These are phyloP conservation scores for Trichoderma brevicompactum DNA, from an alignment of 2,329 filamentous ascomycete genomes.

Conservation along the genomic window DNA sequence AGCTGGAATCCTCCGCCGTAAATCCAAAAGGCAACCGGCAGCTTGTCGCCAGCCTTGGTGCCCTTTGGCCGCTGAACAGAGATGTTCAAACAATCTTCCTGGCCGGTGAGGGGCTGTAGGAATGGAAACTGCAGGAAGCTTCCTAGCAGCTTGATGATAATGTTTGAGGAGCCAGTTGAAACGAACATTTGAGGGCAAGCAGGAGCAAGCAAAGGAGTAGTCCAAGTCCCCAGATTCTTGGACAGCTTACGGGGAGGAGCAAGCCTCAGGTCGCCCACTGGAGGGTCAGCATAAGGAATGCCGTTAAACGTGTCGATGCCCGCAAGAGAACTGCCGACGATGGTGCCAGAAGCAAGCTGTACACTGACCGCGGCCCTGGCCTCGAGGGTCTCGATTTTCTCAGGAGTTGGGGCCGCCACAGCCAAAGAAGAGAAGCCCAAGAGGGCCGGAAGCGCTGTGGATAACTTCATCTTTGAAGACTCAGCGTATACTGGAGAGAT, in stretches of 20 bases:
- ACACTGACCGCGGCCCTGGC: constrained; percentile 57
- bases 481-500: not conserved
- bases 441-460: constrained; percentile 11
- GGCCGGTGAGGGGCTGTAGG: constrained; percentile 58
- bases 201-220: constrained; percentile 60
- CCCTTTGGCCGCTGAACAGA: constrained; percentile 63
- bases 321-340: constrained; percentile 52
- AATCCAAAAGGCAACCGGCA: constrained; percentile 74
- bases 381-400: constrained; percentile 48
- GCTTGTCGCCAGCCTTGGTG: constrained; percentile 56
- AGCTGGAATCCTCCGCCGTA: constrained; percentile 69
- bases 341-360: constrained; percentile 59
- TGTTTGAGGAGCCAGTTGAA: constrained; percentile 50
- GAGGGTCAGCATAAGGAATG: constrained; percentile 76
- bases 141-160: constrained; percentile 52
- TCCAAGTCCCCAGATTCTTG: constrained; percentile 60
- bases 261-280: constrained; percentile 67
- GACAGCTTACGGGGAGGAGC: constrained; percentile 67
- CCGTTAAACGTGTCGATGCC: constrained; percentile 71
- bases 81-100: constrained; percentile 69
- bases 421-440: constrained; percentile 23
- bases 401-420: constrained; percentile 26
- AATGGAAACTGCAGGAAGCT: constrained; percentile 59
- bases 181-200: constrained; percentile 76
- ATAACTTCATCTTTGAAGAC: constrained; percentile 26